Evolutionary conservation across 257 asterid species (phyloP).

Genomic region (Salvia splendens): DNA sequence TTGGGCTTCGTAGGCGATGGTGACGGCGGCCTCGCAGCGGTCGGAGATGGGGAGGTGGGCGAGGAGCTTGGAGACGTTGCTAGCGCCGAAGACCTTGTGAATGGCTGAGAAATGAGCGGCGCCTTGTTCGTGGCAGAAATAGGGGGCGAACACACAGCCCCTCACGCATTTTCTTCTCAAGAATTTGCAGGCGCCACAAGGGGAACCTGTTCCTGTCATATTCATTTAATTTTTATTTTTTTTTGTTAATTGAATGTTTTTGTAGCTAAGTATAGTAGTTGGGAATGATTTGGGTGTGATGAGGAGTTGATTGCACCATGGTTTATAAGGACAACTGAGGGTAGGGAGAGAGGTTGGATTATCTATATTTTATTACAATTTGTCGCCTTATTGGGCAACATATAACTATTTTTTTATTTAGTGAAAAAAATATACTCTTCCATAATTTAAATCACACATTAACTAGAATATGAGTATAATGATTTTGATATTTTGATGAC

Average conservation of each 20-base stretch:
- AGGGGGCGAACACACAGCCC: constrained; percentile 75
- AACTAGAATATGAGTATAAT: too few relatives aligned
- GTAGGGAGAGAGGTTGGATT: constrained; percentile 36
- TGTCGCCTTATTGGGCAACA: constrained; percentile 86
- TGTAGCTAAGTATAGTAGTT: neutral
- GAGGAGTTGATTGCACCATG: constrained; percentile 33
- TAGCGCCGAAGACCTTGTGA: constrained; percentile 60
- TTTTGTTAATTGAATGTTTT: neutral
- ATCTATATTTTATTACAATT: constrained; percentile 45
- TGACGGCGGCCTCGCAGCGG: constrained; percentile 68
- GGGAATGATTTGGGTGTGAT: constrained; percentile 2
- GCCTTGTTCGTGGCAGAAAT: constrained; percentile 71
- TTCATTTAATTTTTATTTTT: neutral
- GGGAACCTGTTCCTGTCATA: constrained; percentile 67
- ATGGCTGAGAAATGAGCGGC: constrained; percentile 60
- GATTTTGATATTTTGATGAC: too few relatives aligned
- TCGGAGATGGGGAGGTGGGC: constrained; percentile 58
- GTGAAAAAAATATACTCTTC: constrained; percentile 17
- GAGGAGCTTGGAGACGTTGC: constrained; percentile 58
- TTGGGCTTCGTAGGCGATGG: constrained; percentile 71
- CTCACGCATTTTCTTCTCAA: constrained; percentile 63
- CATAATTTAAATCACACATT: too few relatives aligned
- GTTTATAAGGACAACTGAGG: constrained; percentile 46
- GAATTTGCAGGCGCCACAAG: constrained; percentile 84
- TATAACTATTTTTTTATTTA: constrained; percentile 9